phyloP scores from a whole-genome alignment of 2,329 filamentous ascomycete genomes.

The Pyrenochaeta sp. region DNA sequence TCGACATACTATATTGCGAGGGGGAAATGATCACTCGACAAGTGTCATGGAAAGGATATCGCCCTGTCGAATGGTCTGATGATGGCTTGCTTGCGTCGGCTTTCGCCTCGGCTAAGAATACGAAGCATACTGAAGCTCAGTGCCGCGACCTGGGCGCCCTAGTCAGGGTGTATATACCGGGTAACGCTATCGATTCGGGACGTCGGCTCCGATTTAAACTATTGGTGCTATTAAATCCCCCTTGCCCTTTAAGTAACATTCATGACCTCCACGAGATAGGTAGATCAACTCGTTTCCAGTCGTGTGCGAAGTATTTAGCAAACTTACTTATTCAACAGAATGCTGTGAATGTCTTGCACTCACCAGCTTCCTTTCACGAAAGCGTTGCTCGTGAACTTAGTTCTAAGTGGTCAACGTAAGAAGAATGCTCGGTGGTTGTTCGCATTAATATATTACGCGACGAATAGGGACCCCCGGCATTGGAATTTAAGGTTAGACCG shows the following conservation, averaged over 20 bases:
- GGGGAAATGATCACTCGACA: neutral
- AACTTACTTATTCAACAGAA: neutral
- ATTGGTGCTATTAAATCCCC: neutral
- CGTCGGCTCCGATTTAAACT: neutral
- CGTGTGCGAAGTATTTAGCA: neutral
- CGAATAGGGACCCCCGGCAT: constrained; percentile 2
- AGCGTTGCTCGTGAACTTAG: neutral
- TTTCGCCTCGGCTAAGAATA: constrained; percentile 24
- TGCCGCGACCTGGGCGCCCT: constrained; percentile 18
- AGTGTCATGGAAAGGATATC: neutral
- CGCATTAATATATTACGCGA: constrained; percentile 4
- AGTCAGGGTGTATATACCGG: neutral
- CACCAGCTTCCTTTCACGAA: neutral
- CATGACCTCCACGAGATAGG: neutral
- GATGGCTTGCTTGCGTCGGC: constrained; percentile 10
- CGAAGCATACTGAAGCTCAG: constrained; percentile 22
- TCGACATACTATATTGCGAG: constrained; percentile 8
- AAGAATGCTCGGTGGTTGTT: neutral
- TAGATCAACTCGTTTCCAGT: too few species aligned
- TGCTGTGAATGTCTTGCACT: neutral
- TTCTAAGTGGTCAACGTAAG: neutral
- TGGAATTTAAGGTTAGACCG: constrained; percentile 9
- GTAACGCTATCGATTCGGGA: neutral
- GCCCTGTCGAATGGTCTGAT: constrained; percentile 4
- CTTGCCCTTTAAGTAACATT: neutral